phyloP scores from a whole-genome alignment of 768 basidiomycete genomes.

The Cantharellus cinnabarinus region DNA sequence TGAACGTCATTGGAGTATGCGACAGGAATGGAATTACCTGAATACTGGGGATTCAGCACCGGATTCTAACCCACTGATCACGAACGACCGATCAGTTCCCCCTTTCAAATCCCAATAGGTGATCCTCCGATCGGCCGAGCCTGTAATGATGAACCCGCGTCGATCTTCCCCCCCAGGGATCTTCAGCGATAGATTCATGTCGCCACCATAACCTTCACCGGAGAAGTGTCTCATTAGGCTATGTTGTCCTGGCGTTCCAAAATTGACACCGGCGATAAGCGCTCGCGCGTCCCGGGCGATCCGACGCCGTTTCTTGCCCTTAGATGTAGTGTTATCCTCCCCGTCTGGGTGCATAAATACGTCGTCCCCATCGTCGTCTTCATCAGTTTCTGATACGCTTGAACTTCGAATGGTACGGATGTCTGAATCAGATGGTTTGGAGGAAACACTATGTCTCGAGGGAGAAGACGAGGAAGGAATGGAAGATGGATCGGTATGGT shows the following conservation, averaged over 20 bases:
- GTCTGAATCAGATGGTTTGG: not conserved
- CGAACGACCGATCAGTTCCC: constrained; percentile 45
- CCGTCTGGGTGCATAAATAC: constrained; percentile 14
- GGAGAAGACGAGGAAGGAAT: too few relatives aligned
- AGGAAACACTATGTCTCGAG: too few relatives aligned
- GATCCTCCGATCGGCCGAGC: constrained; percentile 76
- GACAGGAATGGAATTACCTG: constrained; percentile 26
- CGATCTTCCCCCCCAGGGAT: not conserved
- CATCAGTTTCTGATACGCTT: too few relatives aligned
- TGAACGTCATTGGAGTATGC: constrained; percentile 9
- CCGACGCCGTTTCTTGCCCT: not conserved
- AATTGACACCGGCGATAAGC: constrained; percentile 51
- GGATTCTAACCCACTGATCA: constrained; percentile 59
- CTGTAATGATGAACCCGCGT: constrained; percentile 59
- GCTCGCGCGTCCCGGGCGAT: constrained; percentile 30
- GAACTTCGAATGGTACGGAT: not conserved
- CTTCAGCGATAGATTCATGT: not conserved
- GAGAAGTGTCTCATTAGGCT: not conserved
- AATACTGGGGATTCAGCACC: constrained; percentile 62
- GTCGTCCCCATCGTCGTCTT: not conserved
- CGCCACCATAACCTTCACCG: not conserved
- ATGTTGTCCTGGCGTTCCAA: constrained; percentile 25
- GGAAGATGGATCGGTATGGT: constrained; percentile 2
- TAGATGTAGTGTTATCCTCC: constrained; percentile 8
- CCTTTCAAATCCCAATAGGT: constrained; percentile 66